Percentiles rank a stretch among this genome's conserved stretches.
Evolutionary conservation across 306 rosid genomes (phyloP).

Genomic region (Rosa multiflora): DNA sequence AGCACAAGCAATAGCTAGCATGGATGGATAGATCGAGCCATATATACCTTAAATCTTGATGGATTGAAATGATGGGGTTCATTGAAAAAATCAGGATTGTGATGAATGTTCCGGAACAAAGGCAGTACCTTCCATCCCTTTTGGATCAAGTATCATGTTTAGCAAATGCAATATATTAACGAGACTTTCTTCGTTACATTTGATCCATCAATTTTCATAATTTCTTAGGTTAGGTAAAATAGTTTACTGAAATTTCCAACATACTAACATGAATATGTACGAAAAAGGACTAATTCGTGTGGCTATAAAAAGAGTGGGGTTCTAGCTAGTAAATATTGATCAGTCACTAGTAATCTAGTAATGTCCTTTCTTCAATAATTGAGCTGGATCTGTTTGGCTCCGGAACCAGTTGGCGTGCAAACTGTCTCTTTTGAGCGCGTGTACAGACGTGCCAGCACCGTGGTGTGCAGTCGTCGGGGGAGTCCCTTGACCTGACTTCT

Average conservation of each 20-base stretch:
- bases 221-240: background rate
- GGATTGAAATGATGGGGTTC: slow-evolving; percentile 22
- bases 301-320: slow-evolving; percentile 7
- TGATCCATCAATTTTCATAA: too few relatives aligned
- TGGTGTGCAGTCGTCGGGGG: too few relatives aligned
- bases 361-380: background rate
- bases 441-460: too few relatives aligned
- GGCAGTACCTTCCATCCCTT: slow-evolving; percentile 35
- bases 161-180: background rate
- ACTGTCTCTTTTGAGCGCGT: too few relatives aligned
- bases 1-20: background rate
- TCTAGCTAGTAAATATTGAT: background rate
- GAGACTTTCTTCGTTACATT: background rate
- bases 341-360: background rate
- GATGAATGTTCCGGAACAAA: slow-evolving; percentile 30
- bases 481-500: too few relatives aligned
- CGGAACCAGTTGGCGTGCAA: too few relatives aligned
- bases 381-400: background rate
- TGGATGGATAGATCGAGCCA: background rate
- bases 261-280: background rate
- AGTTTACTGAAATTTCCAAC: background rate
- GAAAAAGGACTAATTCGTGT: background rate
- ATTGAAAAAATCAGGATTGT: slow-evolving; percentile 23
- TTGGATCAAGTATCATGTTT: slow-evolving; percentile 21
- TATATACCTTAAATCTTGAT: slow-evolving; percentile 28